These are phyloP conservation scores for Seminavis robusta DNA, from an alignment of 108 stramenopile genomes.

Conservation along the genomic window DNA sequence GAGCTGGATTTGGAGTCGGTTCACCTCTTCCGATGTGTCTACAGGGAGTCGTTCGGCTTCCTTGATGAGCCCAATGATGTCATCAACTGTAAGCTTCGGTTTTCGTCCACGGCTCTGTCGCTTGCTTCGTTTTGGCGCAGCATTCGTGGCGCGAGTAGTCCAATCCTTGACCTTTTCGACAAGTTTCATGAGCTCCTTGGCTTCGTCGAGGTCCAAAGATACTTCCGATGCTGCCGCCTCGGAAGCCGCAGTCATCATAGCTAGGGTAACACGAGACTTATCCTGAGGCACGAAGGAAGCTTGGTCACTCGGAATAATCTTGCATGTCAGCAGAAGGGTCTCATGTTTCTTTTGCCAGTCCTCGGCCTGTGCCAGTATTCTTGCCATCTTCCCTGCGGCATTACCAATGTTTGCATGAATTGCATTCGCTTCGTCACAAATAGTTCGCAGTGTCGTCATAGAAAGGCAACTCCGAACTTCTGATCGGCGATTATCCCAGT, in stretches of 20 bases:
- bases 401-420: constrained; percentile 70
- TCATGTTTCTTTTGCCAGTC: constrained; percentile 53
- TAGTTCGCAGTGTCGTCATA: constrained; percentile 43
- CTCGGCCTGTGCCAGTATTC: constrained; percentile 62
- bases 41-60: constrained; percentile 51
- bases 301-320: constrained; percentile 6
- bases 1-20: constrained; percentile 41
- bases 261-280: background rate
- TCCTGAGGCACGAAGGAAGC: background rate
- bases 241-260: constrained; percentile 21
- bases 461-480: constrained; percentile 35
- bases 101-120: constrained; percentile 3
- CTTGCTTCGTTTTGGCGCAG: constrained; percentile 40
- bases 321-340: constrained; percentile 36
- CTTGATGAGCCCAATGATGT: constrained; percentile 47
- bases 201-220: constrained; percentile 65
- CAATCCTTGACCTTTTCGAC: constrained; percentile 37
- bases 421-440: constrained; percentile 44
- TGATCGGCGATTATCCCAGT: constrained; percentile 55
- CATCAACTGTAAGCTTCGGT: constrained; percentile 30
- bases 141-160: constrained; percentile 34
- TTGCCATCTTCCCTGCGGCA: constrained; percentile 46
- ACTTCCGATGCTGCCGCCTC: constrained; percentile 48
- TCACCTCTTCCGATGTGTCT: constrained; percentile 40
- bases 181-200: constrained; percentile 39